Conservation (phyloP, 1,139 yeast species). For the Blastobotrys petasosporus region DNA sequence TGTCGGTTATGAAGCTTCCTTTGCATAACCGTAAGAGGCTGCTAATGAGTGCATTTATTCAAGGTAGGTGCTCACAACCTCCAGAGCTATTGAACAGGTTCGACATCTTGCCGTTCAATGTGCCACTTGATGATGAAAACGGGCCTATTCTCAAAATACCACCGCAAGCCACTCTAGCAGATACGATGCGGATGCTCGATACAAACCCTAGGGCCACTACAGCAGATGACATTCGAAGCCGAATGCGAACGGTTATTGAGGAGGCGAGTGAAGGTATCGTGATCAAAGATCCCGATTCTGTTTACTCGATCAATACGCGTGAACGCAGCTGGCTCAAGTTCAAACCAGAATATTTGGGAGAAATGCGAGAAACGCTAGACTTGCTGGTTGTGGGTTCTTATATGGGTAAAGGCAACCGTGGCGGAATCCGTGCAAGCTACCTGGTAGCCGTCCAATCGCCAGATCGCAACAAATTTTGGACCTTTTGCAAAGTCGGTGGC, state of each 20-base stretch:
- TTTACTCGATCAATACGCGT: conserved; percentile 56
- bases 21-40: conserved; percentile 52
- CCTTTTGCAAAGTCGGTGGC: conserved; percentile 79
- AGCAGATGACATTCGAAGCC: neutral
- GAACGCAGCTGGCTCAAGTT: conserved; percentile 72
- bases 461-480: conserved; percentile 36
- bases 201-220: neutral
- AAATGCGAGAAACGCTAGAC: conserved; percentile 83
- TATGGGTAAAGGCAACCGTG: conserved; percentile 53
- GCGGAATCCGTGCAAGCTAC: conserved; percentile 46
- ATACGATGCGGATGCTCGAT: neutral
- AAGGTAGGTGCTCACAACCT: conserved; percentile 15
- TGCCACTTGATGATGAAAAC: conserved; percentile 33
- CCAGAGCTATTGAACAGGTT: neutral
- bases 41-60: conserved; percentile 40
- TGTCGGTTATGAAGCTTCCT: conserved; percentile 49
- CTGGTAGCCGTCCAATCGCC: conserved; percentile 57
- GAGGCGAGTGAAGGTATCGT: conserved; percentile 72
- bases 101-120: conserved; percentile 6
- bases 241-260: conserved; percentile 46
- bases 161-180: too few species aligned
- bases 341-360: conserved; percentile 84
- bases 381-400: conserved; percentile 71
- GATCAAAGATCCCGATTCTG: conserved; percentile 57
- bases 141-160: conserved; percentile 36